phyloP scores from a whole-genome alignment of 164 flowering plant genomes.

The Stephania yunnanensis region DNA sequence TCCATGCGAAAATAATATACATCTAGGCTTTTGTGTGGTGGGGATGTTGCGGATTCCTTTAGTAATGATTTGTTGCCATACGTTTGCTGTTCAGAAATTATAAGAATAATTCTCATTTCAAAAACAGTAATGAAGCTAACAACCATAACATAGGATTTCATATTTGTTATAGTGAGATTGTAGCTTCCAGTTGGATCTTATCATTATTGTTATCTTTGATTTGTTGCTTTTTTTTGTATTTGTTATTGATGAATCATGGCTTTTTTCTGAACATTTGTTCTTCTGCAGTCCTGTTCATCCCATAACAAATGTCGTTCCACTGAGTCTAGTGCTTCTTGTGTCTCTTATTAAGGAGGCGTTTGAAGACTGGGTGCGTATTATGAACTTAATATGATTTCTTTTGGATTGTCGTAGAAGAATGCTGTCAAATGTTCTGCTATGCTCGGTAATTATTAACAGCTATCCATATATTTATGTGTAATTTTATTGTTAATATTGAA shows the following conservation, averaged over 20 bases:
- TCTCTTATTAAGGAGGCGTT: conserved; percentile 95
- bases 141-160: background rate
- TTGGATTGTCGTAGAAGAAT: background rate
- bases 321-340: conserved; percentile 76
- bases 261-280: conserved; percentile 6
- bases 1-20: background rate
- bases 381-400: background rate
- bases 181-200: background rate
- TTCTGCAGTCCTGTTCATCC: conserved; percentile 90
- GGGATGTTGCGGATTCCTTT: background rate
- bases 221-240: background rate
- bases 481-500: conserved; percentile 10
- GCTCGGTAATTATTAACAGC: background rate
- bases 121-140: background rate
- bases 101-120: background rate
- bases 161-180: background rate
- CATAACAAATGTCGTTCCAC: conserved; percentile 79
- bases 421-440: background rate
- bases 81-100: background rate
- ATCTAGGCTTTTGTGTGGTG: too few species aligned
- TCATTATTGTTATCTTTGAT: background rate
- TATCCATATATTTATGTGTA: background rate
- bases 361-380: conserved; percentile 91
- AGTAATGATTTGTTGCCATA: background rate
- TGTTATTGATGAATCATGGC: background rate